These are phyloP conservation scores for Trichoderma cornu-damae DNA, from an alignment of 2,329 filamentous ascomycete genomes.

Conservation along the genomic window DNA sequence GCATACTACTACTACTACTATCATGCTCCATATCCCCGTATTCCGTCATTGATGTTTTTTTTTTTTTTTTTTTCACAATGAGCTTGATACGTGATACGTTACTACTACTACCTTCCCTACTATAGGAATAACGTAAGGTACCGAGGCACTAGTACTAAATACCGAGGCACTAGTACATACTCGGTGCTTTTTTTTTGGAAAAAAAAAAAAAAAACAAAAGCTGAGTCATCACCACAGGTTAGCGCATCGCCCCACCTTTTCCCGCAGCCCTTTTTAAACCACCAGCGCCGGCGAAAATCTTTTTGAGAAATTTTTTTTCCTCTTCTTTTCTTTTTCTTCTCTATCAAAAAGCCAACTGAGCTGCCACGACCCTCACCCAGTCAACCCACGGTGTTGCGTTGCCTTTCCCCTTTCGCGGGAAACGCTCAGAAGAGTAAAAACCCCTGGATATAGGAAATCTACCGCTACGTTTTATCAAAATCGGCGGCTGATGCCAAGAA, in stretches of 20 bases:
- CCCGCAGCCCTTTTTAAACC: conserved; percentile 11
- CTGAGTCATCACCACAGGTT: conserved; percentile 20
- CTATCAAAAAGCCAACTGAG: conserved; percentile 62
- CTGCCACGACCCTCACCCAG: conserved; percentile 60
- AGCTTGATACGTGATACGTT: no score
- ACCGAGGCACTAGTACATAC: no score
- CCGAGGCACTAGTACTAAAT: no score
- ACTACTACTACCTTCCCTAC: no score
- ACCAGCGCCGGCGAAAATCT: conserved; percentile 23
- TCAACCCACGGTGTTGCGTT: conserved; percentile 55
- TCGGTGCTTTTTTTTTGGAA: no score
- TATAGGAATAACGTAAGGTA: no score
- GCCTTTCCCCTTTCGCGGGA: conserved; percentile 49
- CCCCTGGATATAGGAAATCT: conserved; percentile 62
- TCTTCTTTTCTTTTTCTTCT: conserved; percentile 42
- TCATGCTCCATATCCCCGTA: no score
- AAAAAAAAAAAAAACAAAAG: not conserved
- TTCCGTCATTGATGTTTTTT: no score
- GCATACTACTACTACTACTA: no score
- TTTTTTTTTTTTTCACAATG: no score
- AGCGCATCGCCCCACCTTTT: conserved; percentile 23
- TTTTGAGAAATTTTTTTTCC: conserved; percentile 33
- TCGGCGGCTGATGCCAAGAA: conserved; percentile 57
- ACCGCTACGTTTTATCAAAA: conserved; percentile 41
- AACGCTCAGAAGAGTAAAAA: conserved; percentile 54